Conservation (phyloP, 1,139 yeast genomes). For the Pichia sp. region DNA sequence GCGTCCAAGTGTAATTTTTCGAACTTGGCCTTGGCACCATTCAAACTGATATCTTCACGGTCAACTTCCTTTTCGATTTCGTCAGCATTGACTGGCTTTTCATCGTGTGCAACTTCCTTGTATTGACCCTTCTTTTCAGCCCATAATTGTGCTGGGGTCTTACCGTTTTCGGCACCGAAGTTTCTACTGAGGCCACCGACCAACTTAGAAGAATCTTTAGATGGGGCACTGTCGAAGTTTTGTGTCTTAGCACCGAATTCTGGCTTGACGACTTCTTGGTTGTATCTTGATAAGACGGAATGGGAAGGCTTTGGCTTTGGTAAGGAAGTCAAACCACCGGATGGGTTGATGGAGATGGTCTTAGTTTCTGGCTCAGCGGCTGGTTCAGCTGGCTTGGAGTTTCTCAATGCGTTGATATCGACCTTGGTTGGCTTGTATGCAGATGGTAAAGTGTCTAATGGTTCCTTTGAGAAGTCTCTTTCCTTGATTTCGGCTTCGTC, state of each 20-base stretch:
- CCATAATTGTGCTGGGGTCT: conserved; percentile 95
- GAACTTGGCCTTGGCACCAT: conserved; percentile 29
- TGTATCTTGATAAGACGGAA: conserved; percentile 52
- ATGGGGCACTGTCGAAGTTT: conserved; percentile 33
- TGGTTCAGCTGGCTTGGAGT: conserved; percentile 42
- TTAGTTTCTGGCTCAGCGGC: conserved; percentile 25
- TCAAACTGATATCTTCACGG: conserved; percentile 26
- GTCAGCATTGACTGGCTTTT: conserved; percentile 29
- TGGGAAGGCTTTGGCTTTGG: conserved; percentile 63
- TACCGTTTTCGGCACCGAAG: conserved; percentile 73
- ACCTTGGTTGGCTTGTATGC: conserved; percentile 70
- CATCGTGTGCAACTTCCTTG: conserved; percentile 40
- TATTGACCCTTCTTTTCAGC: conserved; percentile 83
- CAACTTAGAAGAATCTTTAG: conserved; percentile 42
- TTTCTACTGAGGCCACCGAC: conserved; percentile 67
- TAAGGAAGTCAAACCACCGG: conserved; percentile 53
- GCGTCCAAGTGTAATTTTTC: conserved; percentile 27
- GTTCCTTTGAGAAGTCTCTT: conserved; percentile 63
- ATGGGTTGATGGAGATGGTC: conserved; percentile 26
- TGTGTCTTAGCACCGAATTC: conserved; percentile 59
- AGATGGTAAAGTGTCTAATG: conserved; percentile 57
- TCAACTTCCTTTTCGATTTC: conserved; percentile 19
- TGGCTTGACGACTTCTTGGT: conserved; percentile 38
- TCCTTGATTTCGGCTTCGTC: conserved; percentile 66
- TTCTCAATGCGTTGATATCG: conserved; percentile 41